phyloP scores from a whole-genome alignment of 192 early-diverging fungal genomes.

The Borealophlyctis nickersoniae region DNA sequence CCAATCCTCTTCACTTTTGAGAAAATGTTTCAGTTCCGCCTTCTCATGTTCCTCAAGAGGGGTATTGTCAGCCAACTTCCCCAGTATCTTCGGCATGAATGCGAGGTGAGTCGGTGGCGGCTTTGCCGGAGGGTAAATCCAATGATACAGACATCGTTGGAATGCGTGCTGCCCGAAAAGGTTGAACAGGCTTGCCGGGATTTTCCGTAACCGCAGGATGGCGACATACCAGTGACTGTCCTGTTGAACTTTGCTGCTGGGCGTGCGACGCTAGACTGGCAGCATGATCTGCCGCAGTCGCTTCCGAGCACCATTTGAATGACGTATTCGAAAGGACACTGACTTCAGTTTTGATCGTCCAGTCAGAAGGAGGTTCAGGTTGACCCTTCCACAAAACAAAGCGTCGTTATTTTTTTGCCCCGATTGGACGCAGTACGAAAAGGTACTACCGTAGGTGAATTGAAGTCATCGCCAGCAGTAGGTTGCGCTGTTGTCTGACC shows the following conservation, averaged over 20 bases:
- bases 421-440: no score
- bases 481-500: no score
- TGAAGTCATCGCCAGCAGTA: no score
- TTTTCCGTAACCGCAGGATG: no score
- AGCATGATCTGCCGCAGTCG: slow-evolving; percentile 2
- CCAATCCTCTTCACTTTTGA: slow-evolving; percentile 13
- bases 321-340: slow-evolving; percentile 8
- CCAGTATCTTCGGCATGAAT: slow-evolving; percentile 13
- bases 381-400: background rate
- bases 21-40: slow-evolving; percentile 15
- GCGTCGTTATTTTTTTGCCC: no score
- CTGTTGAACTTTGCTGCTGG: background rate
- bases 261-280: background rate
- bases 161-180: background rate
- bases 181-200: no score
- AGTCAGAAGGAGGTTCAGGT: slow-evolving; percentile 13
- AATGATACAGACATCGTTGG: slow-evolving; percentile 24
- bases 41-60: slow-evolving; percentile 4
- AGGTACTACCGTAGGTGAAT: no score
- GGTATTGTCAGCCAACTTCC: slow-evolving; percentile 10
- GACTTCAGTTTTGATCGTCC: slow-evolving; percentile 16
- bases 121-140: slow-evolving; percentile 12
- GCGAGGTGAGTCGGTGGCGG: slow-evolving; percentile 16
- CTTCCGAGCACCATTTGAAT: background rate
- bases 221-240: background rate